Evolutionary conservation across 2,329 filamentous ascomycete genomes (phyloP), one percentile per base, ranked within the genome.

Genomic region (Furcasterigmium furcatum): DNA sequence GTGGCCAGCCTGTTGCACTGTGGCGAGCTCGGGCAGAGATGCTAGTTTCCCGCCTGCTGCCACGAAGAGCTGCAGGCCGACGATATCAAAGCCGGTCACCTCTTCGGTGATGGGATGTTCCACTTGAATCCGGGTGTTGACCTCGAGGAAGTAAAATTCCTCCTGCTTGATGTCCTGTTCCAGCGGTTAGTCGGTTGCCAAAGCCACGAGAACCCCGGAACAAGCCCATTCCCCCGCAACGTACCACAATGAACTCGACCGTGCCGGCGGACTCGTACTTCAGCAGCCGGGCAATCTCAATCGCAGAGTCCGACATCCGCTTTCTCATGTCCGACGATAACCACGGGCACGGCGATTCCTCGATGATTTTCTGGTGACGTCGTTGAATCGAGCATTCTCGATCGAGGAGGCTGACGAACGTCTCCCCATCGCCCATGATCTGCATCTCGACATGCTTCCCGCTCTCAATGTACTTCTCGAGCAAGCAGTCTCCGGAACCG

Each of bases 341-440:
- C 34, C 34, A 36, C n/a, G 16, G 47, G 0, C 65, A 60, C 1
- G 65, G 65, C 1, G 55, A 58, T 44, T 71, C 66, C 47, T 76
- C 72, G 8, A 75, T 61, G 6, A 74, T 63, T 47, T 75, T 75
- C 47, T 75, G 71, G 45, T 73, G 64, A 3, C 71, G 58, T 8
- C 72, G 56, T 41, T 76, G 71, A 1, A 74, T 56, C 2, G 66
- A 71, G 45, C 72, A 75, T 22, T 75, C 72, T 6, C 72, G 56
- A 34, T 75, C 72, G 39, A 63, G 62, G 2, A 72, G 48, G 16
- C 58, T 59, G 8, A 65, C 48, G 34, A 18, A 36, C 0, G 66
- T 63, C 18, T 61, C 55, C 2, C 71, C 69, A 53, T 74, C 65
- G 4, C 71, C 70, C 5, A 74, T 34, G 13, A 76, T 64, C 46